phyloP scores from a whole-genome alignment of 2,329 filamentous ascomycete genomes.

The Cladophialophora chaetospira region DNA sequence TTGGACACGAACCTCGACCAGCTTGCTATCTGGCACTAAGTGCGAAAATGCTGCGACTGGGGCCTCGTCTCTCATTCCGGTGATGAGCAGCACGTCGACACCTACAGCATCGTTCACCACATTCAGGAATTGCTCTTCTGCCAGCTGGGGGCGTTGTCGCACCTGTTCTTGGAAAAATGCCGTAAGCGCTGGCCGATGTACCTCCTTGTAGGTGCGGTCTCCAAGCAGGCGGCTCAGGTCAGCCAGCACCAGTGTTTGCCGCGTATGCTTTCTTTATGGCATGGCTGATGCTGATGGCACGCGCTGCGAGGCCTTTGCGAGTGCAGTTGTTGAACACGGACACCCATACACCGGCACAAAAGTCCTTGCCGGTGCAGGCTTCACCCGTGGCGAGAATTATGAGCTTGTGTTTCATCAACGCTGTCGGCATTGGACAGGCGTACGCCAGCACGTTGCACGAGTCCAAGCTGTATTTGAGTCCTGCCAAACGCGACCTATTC shows the following conservation, averaged over 20 bases:
- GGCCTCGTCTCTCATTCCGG: conserved; percentile 63
- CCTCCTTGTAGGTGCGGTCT: conserved; percentile 64
- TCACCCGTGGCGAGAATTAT: conserved; percentile 57
- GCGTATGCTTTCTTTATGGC: conserved; percentile 61
- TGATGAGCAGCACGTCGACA: conserved; percentile 61
- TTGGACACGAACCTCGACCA: conserved; percentile 58
- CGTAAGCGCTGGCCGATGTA: conserved; percentile 57
- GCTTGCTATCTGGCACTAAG: conserved; percentile 54
- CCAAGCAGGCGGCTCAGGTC: conserved; percentile 52
- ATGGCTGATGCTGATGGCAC: conserved; percentile 59
- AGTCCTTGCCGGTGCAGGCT: conserved; percentile 62
- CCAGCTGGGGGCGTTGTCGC: conserved; percentile 48
- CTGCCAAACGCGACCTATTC: conserved; percentile 53
- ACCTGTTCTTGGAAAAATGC: conserved; percentile 54
- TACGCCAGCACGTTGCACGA: conserved; percentile 56
- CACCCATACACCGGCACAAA: conserved; percentile 58
- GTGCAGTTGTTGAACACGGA: conserved; percentile 40
- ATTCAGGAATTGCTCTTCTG: conserved; percentile 54
- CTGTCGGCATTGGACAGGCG: conserved; percentile 56
- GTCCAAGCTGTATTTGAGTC: conserved; percentile 55
- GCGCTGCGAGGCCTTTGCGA: conserved; percentile 41
- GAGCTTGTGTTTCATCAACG: conserved; percentile 45
- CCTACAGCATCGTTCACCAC: conserved; percentile 46
- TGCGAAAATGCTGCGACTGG: conserved; percentile 58
- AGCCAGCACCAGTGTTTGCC: conserved; percentile 49